These are phyloP conservation scores for Pelargonium cotyledonis DNA, from an alignment of 441 rosid species.

Conservation along the genomic window DNA sequence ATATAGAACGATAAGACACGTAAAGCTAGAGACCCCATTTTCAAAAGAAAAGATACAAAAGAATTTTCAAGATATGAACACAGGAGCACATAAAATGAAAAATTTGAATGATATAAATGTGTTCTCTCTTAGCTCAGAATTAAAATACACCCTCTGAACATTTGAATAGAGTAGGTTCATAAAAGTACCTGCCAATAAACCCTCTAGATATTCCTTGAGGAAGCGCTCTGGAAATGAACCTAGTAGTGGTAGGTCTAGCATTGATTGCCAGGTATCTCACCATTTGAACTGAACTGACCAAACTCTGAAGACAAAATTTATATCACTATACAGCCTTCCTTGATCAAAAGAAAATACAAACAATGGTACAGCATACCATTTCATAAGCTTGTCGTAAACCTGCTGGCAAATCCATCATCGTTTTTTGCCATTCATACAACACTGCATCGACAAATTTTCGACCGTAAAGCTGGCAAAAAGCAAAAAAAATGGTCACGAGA, in stretches of 20 bases:
- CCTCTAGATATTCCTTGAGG: slow-evolving; percentile 81
- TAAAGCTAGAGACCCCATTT: background rate
- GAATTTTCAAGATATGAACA: too few relatives aligned
- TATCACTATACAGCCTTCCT: slow-evolving; percentile 21
- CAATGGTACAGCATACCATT: slow-evolving; percentile 45
- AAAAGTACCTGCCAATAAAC: slow-evolving; percentile 83
- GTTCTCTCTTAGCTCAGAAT: too few relatives aligned
- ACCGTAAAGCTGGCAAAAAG: slow-evolving; percentile 64
- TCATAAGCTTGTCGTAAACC: slow-evolving; percentile 96
- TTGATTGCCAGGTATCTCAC: slow-evolving; percentile 79
- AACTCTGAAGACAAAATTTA: slow-evolving; percentile 53
- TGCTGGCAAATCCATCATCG: slow-evolving; percentile 93
- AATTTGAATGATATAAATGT: too few relatives aligned
- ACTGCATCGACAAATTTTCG: slow-evolving; percentile 88
- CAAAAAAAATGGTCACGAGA: background rate
- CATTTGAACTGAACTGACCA: slow-evolving; percentile 97
- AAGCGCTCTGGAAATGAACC: slow-evolving; percentile 76
- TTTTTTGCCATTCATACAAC: slow-evolving; percentile 89
- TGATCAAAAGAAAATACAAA: slow-evolving; percentile 14
- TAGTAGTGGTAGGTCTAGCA: slow-evolving; percentile 83
- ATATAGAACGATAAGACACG: too few relatives aligned
- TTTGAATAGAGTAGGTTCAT: background rate
- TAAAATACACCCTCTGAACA: background rate
- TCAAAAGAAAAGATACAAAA: background rate
- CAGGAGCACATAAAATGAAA: too few relatives aligned